A percentile compares a stretch with the other conserved stretches of the same genome.
phyloP scores from a whole-genome alignment of 257 asterid species.

The Fraxinus quadrangulata region DNA sequence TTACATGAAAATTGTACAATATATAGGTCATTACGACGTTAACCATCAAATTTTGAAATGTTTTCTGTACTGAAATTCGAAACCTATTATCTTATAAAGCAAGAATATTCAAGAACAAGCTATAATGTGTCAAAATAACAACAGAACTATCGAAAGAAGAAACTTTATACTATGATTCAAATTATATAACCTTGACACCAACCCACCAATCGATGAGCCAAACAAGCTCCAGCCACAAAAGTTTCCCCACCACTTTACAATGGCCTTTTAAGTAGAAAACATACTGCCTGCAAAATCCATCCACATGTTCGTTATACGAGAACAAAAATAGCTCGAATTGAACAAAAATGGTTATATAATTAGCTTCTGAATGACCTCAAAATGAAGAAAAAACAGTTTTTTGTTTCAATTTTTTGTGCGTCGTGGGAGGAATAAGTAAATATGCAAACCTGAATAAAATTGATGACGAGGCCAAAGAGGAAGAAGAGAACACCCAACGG shows the following conservation, averaged over 20 bases:
- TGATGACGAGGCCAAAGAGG: slow-evolving; percentile 76
- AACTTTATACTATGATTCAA: no score
- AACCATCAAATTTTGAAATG: neutral
- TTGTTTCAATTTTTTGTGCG: neutral
- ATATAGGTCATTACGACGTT: neutral
- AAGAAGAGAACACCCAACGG: slow-evolving; percentile 89
- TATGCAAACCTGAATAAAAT: slow-evolving; percentile 66
- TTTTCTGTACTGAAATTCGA: neutral
- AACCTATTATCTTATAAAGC: neutral
- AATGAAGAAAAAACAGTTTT: neutral
- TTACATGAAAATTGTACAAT: neutral
- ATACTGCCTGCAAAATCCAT: slow-evolving; percentile 55
- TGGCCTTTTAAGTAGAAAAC: slow-evolving; percentile 69
- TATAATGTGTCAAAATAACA: neutral
- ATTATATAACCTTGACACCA: slow-evolving; percentile 37
- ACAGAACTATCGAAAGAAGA: neutral
- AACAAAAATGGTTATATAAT: slow-evolving; percentile 14
- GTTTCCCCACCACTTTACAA: slow-evolving; percentile 64
- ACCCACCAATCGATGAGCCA: slow-evolving; percentile 99
- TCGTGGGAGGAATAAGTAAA: no score
- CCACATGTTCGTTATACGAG: slow-evolving; percentile 9
- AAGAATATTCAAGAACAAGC: neutral
- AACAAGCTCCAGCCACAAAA: slow-evolving; percentile 92
- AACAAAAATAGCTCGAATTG: neutral
- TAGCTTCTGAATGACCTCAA: slow-evolving; percentile 14